Evolutionary conservation across 352 stramenopile genomes (phyloP), one percentile per base, ranked within the genome.

Genomic region (Globisporangium paddicum): DNA sequence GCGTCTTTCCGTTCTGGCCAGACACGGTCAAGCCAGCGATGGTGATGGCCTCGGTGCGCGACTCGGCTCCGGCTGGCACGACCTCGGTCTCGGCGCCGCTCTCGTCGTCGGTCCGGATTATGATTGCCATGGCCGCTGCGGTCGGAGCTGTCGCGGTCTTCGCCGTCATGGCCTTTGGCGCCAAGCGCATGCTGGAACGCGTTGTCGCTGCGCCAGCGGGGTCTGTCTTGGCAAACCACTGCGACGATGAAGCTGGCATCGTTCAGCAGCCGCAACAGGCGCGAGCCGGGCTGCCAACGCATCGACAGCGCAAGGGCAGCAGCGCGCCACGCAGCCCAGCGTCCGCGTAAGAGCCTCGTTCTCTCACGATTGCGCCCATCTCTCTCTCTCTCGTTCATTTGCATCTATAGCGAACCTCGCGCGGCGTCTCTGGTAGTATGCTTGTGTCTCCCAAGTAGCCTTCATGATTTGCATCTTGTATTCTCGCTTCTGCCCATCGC

Each of bases 1-100:
- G 47, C 13, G 48, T 62, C 46, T 50, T 30, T 5, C 46, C 56
- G 35, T 62, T 44, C 46, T 62, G 46, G 35, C 38, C 38, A 16
- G 37, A n/a, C 10, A 21, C 18, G 38, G 5, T 25, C 23, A 18
- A 16, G 18, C 23, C 38, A 7, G 11, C 32, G 14, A 38, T 38
- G 26, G 9, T 52, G 26, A 19, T 52, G 25, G 40, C 18, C 18
- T 16, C 8, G 18, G 46, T 52, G 46, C 46, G 26, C n/a, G 26
- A 19, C 11, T 3, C 46, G 5, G 0, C 44, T 35, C 23, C 44
- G 2, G 30, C 5, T n/a, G 23, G n/a, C 23, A 21, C 23, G 1
- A 10, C n/a, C 9, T 38, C 23, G 18, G 19, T 13, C 6, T 2
- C 25, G 4, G 16, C 18, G 18, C 21, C 52, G 8, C 56, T 56